Conservation (phyloP, 2,329 filamentous ascomycete genomes). For the Talaromyces atroroseus region DNA sequence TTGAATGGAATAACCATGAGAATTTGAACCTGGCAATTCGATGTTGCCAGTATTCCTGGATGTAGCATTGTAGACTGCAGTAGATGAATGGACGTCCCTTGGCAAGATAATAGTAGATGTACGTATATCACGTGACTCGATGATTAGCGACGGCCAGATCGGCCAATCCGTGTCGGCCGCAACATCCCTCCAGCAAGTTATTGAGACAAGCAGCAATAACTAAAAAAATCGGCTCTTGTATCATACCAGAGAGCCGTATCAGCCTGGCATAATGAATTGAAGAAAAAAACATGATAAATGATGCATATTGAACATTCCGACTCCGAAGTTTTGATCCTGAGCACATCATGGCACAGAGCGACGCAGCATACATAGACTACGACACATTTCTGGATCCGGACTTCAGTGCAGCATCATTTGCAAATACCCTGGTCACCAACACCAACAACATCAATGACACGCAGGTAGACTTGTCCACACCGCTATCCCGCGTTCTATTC, state of each 20-base stretch:
- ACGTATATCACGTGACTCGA: not conserved
- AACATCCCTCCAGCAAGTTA: not conserved
- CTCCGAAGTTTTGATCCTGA: not conserved
- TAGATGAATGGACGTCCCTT: too few species aligned
- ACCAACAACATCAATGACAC: slow-evolving; percentile 91
- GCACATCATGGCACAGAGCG: slow-evolving; percentile 30
- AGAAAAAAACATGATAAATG: not conserved
- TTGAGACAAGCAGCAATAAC: not conserved
- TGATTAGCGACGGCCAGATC: not conserved
- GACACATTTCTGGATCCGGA: slow-evolving; percentile 78
- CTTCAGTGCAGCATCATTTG: slow-evolving; percentile 77
- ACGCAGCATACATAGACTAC: slow-evolving; percentile 88
- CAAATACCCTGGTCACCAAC: slow-evolving; percentile 78
- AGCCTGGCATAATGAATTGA: not conserved
- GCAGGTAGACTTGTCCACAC: slow-evolving; percentile 87
- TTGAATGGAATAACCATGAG: not conserved
- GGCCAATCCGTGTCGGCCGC: not conserved
- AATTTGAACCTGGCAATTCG: not conserved
- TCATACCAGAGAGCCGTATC: not conserved
- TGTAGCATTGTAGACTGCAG: not conserved
- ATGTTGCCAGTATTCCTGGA: not conserved
- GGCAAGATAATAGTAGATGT: too few species aligned
- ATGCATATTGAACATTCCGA: not conserved
- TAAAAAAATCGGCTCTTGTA: not conserved
- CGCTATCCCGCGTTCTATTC: slow-evolving; percentile 87